Percentiles rank a stretch among this genome's conserved stretches.
Conservation (phyloP, 208 protist species). For the Sergeia podlipaevii region DNA sequence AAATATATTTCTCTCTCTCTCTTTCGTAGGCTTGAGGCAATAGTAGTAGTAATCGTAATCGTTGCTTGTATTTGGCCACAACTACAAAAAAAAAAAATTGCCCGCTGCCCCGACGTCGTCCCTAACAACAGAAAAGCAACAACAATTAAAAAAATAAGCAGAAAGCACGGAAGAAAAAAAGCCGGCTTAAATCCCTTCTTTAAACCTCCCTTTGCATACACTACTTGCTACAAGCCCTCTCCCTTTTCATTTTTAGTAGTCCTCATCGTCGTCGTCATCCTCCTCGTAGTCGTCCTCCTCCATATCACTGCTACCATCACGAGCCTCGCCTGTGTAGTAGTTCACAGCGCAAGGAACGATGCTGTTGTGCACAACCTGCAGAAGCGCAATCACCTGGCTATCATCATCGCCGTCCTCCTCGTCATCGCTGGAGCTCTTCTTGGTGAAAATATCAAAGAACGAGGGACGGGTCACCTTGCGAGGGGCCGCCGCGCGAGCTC, state of each 20-base stretch:
- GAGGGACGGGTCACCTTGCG: constrained; percentile 50
- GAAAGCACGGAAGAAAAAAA: background rate
- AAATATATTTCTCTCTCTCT: too few relatives aligned
- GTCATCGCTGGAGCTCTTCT: constrained; percentile 13
- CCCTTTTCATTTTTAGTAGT: constrained; percentile 24
- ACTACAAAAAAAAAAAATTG: too few relatives aligned
- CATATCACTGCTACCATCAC: constrained; percentile 64
- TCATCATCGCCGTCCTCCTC: constrained; percentile 39
- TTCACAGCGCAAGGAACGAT: constrained; percentile 76
- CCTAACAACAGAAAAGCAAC: too few relatives aligned
- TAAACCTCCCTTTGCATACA: background rate
- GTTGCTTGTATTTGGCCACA: too few relatives aligned
- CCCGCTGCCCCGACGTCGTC: too few relatives aligned
- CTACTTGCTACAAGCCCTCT: background rate
- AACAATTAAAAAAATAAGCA: background rate
- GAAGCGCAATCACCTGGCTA: constrained; percentile 43
- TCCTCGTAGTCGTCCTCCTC: constrained; percentile 66
- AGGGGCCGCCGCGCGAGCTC: constrained; percentile 34
- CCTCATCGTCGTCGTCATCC: constrained; percentile 77
- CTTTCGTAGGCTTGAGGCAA: too few relatives aligned
- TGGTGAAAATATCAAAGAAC: constrained; percentile 82
- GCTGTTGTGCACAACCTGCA: constrained; percentile 46
- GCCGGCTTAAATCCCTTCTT: background rate
- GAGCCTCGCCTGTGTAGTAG: constrained; percentile 87
- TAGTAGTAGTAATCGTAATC: too few relatives aligned